Evolutionary conservation across 352 stramenopile species (phyloP).

Genomic region (Phytophthora cryptogea): DNA sequence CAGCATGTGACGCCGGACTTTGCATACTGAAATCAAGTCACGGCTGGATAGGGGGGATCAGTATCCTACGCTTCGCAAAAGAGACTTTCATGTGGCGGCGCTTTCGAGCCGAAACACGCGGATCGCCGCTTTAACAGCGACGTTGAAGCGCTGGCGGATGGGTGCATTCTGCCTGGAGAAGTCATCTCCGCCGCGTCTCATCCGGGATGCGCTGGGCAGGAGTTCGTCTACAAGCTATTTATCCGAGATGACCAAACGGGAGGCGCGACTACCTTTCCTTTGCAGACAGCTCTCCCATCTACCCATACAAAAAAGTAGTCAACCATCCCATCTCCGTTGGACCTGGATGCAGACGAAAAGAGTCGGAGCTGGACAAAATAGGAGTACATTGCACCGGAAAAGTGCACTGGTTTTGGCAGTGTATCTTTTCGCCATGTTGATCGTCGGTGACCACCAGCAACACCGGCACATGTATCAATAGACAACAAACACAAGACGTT

Average conservation of each 20-base stretch:
- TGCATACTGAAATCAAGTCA: slow-evolving; percentile 21
- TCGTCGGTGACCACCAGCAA: neutral
- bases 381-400: neutral
- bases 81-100: neutral
- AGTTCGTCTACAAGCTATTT: slow-evolving; percentile 16
- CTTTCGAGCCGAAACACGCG: slow-evolving; percentile 8
- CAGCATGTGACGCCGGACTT: neutral
- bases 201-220: slow-evolving; percentile 9
- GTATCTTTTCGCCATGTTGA: neutral
- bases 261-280: neutral
- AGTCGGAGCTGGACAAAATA: slow-evolving; percentile 4
- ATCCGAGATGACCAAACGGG: neutral
- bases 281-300: neutral
- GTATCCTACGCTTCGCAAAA: neutral
- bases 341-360: slow-evolving; percentile 18
- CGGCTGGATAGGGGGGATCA: neutral
- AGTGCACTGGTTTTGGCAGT: neutral
- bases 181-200: slow-evolving; percentile 18
- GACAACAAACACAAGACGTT: too few relatives aligned
- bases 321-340: slow-evolving; percentile 17
- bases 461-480: too few relatives aligned
- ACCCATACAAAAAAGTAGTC: neutral
- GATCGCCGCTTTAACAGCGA: slow-evolving; percentile 14
- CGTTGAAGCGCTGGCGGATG: slow-evolving; percentile 11
- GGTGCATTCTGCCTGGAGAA: slow-evolving; percentile 8